Conservation (phyloP, 1,139 yeast genomes). For the Blastobotrys serpentis region DNA sequence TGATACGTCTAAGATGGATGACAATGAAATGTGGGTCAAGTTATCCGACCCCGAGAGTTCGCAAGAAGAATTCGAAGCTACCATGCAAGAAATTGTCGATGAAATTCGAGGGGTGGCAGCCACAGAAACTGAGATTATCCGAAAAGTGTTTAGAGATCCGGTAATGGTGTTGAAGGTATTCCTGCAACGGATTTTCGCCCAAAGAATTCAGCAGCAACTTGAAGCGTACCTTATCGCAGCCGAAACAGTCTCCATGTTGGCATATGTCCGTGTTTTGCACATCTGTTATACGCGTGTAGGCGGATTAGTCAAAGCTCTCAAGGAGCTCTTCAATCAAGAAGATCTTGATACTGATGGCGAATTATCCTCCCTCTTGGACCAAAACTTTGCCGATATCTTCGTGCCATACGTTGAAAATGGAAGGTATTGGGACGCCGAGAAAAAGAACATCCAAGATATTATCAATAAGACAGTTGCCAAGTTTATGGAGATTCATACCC, state of each 20-base stretch:
- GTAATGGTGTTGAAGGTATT: constrained; percentile 68
- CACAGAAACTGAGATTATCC: constrained; percentile 70
- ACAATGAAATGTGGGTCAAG: constrained; percentile 47
- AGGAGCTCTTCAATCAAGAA: constrained; percentile 48
- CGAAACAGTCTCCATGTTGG: constrained; percentile 60
- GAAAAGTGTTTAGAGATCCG: constrained; percentile 68
- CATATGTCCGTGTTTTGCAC: constrained; percentile 77
- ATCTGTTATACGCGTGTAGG: constrained; percentile 59
- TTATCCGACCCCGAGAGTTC: constrained; percentile 48
- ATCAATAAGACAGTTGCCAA: constrained; percentile 42
- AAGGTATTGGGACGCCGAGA: constrained; percentile 70
- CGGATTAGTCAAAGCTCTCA: constrained; percentile 64
- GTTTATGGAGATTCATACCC: constrained; percentile 30
- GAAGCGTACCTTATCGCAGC: constrained; percentile 64
- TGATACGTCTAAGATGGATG: constrained; percentile 38
- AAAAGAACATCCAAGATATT: constrained; percentile 64
- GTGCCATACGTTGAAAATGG: constrained; percentile 67
- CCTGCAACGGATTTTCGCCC: constrained; percentile 75
- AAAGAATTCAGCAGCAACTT: constrained; percentile 64
- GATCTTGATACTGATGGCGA: constrained; percentile 46
- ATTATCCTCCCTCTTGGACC: constrained; percentile 63
- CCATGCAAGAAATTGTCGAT: constrained; percentile 42
- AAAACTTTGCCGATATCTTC: constrained; percentile 68
- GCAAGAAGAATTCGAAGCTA: constrained; percentile 41
- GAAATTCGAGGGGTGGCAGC: constrained; percentile 51